These are phyloP conservation scores for Tolypocladium capitatum DNA, from an alignment of 2,329 filamentous ascomycete species.

Conservation along the genomic window DNA sequence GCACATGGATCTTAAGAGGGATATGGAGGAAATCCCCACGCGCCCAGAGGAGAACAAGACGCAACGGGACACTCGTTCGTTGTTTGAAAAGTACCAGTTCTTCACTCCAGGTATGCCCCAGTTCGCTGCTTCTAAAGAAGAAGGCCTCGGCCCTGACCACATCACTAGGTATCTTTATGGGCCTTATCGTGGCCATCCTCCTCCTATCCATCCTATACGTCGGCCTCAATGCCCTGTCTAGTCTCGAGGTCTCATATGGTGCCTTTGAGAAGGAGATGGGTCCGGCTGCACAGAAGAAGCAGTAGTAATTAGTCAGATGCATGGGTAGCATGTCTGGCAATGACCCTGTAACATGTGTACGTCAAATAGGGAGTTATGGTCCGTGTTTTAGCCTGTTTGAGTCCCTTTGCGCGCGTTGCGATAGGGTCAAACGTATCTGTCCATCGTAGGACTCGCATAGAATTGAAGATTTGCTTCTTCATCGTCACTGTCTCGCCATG, in stretches of 20 bases:
- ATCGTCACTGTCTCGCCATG: neutral
- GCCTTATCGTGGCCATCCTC: constrained; percentile 54
- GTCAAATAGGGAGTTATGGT: constrained; percentile 8
- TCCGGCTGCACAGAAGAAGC: constrained; percentile 75
- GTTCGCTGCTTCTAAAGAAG: neutral
- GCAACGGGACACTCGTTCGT: constrained; percentile 29
- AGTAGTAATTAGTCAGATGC: constrained; percentile 14
- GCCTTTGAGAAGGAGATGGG: constrained; percentile 96
- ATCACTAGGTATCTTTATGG: constrained; percentile 72
- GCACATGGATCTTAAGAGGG: constrained; percentile 64
- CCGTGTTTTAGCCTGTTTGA: neutral
- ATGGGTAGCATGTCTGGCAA: neutral
- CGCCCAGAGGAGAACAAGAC: constrained; percentile 26
- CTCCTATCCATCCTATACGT: constrained; percentile 67
- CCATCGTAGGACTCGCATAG: neutral
- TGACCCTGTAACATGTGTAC: constrained; percentile 4
- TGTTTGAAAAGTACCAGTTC: constrained; percentile 93
- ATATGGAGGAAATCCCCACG: constrained; percentile 16
- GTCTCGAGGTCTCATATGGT: constrained; percentile 80
- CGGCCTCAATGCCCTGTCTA: constrained; percentile 62
- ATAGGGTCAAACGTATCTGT: neutral
- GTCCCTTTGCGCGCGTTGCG: neutral
- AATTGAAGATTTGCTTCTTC: neutral
- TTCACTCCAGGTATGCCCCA: constrained; percentile 60
- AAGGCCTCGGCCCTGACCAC: constrained; percentile 3